Evolutionary conservation across 2,329 filamentous ascomycete genomes (phyloP), one percentile per base, ranked within the genome.

Genomic region (Neurospora sp.): DNA sequence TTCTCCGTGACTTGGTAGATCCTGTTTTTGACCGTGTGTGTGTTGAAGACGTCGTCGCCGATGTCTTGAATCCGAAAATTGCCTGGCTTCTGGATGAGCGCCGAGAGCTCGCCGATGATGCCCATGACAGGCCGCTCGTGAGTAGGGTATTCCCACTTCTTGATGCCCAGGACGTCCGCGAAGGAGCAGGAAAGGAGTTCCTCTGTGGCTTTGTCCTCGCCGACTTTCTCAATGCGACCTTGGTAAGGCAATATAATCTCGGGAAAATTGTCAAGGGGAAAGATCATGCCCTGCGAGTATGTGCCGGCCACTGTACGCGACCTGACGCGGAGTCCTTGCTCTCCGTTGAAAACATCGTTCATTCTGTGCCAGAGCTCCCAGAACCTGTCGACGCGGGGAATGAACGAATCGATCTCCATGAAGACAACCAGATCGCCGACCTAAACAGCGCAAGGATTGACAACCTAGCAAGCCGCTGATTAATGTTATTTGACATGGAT

Each of bases 321-420:
- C 15, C 70, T 69, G 8, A 79, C 73, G 8, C 76, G 73, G 68
- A 72, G 75, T 0, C 77, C 77, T 11, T 62, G n/a, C 19, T 71
- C n/a, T 12, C 72, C 74, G 10, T 73, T 19, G 43, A 71, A 74
- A 1, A 39, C 28, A 15, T 68, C 28, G 52, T 41, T n/a, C 12
- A 36, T 43, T 67, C 23, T 62, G 15, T 5, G 11, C 33, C 67
- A 69, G 68, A 75, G 71, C 28, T 77, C 73, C 77, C 75, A 73
- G 17, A 73, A 76, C 1, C 73, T 69, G n/a, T 68, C 37, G 38
- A 33, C 66, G 8, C 62, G 66, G 8, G 78, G 78, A 6, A 80
- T 66, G 71, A 79, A 78, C 65, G 75, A 76, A 71, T 79, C 78
- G 28, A 78, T 76, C 69, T 79, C 77, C 67, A 79, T 77, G 52